A percentile compares a stretch with the other conserved stretches of the same genome.
phyloP scores from a whole-genome alignment of 2,329 filamentous ascomycete genomes.

The Grosmannia huntii region DNA sequence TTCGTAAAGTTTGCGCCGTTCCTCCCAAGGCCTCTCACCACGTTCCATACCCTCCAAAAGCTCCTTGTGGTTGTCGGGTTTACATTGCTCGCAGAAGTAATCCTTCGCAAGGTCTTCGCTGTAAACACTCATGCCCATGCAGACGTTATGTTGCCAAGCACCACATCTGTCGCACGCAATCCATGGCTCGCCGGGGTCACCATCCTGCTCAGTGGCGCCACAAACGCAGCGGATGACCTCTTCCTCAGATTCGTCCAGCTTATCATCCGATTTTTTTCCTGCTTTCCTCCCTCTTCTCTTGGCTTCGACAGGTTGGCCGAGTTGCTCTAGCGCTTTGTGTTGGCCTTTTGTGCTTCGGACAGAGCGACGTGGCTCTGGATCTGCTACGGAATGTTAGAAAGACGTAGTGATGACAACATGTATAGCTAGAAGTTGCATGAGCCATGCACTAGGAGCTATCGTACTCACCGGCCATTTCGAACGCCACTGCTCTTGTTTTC shows the following conservation, averaged over 20 bases:
- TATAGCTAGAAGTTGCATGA: neutral
- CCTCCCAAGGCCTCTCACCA: slow-evolving; percentile 82
- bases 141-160: slow-evolving; percentile 96
- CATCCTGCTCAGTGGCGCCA: slow-evolving; percentile 72
- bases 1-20: slow-evolving; percentile 48
- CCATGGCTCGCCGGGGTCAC: slow-evolving; percentile 81
- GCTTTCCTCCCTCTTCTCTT: slow-evolving; percentile 36
- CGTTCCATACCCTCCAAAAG: slow-evolving; percentile 64
- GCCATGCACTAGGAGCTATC: neutral
- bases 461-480: slow-evolving; percentile 10
- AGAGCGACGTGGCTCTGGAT: slow-evolving; percentile 76
- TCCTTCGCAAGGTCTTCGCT: slow-evolving; percentile 65
- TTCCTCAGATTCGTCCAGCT: slow-evolving; percentile 38
- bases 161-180: slow-evolving; percentile 88
- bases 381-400: slow-evolving; percentile 17
- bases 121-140: slow-evolving; percentile 73
- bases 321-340: slow-evolving; percentile 76
- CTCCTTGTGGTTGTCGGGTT: slow-evolving; percentile 68
- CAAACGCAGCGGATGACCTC: slow-evolving; percentile 90
- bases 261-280: slow-evolving; percentile 50
- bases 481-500: neutral
- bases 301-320: slow-evolving; percentile 45
- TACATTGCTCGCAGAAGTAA: slow-evolving; percentile 89
- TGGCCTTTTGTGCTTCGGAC: slow-evolving; percentile 95
- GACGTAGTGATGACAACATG: neutral